These are phyloP conservation scores for Endotrypanum monterogeii DNA, from an alignment of 208 protist species.

Conservation along the genomic window DNA sequence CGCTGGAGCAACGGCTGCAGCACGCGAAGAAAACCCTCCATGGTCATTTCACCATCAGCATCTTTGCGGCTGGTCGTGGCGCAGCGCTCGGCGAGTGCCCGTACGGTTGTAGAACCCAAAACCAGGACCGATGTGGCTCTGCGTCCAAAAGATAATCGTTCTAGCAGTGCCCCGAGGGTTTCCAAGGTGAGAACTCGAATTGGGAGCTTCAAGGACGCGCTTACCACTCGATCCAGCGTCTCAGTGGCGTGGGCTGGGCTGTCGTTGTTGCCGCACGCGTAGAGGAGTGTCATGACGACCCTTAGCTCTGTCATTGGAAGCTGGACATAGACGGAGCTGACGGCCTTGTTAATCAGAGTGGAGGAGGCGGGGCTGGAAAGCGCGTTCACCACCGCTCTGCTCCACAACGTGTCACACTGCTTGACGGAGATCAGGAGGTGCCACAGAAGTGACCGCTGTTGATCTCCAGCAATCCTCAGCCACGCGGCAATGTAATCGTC, in stretches of 20 bases:
- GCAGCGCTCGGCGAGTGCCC: constrained; percentile 13
- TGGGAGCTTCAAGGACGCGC: constrained; percentile 6
- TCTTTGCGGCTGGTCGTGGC: neutral
- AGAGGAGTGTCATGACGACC: constrained; percentile 15
- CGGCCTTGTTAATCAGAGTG: neutral
- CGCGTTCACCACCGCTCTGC: constrained; percentile 3
- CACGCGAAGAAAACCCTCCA: constrained; percentile 5
- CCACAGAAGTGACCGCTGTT: constrained; percentile 29
- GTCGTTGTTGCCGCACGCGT: constrained; percentile 30
- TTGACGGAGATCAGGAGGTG: constrained; percentile 19
- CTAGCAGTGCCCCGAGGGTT: constrained; percentile 8
- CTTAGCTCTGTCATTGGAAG: constrained; percentile 10
- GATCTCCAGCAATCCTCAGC: constrained; percentile 11
- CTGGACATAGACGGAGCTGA: neutral
- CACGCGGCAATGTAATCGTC: neutral
- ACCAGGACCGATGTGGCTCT: constrained; percentile 17
- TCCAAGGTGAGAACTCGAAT: constrained; percentile 15
- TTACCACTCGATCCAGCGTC: constrained; percentile 26
- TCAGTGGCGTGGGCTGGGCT: constrained; percentile 12
- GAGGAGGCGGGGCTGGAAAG: constrained; percentile 27
- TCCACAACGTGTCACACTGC: constrained; percentile 15
- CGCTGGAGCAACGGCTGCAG: constrained; percentile 9
- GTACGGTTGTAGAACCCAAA: constrained; percentile 15
- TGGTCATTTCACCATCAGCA: neutral
- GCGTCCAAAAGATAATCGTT: neutral